Evolutionary conservation across 1,139 yeast genomes (phyloP), one percentile per base, ranked within the genome.

Genomic region (Nakaseomyces kungkrabaensis): DNA sequence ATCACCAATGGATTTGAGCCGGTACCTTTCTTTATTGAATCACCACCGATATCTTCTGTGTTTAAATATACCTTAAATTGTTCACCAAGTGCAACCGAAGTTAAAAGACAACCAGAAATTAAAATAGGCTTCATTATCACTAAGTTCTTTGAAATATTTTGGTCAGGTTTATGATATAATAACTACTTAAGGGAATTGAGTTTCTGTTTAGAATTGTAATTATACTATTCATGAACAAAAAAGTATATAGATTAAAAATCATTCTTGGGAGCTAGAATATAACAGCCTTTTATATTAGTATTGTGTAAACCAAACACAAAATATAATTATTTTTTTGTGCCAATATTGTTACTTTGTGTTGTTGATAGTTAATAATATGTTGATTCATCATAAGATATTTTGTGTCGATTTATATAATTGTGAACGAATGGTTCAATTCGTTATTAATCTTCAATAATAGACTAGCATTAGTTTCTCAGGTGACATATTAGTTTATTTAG

Each of bases 31-130:
- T 13, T 34, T 24, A 53, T 48, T 11, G 59, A 55, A 32, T 56
- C 60, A 36, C 57, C 57, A 10, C 59, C 58, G 6, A 57, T n/a
- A 43, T 58, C 57, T 31, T 58, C 57, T 17, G 60, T 56, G 26
- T 51, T 48, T 44, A 59, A 47, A 27, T 45, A 50, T 7, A 53
- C 46, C 13, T 54, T 54, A 11, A 52, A 44, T 29, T 52, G 48
- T 45, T 55, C 56, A 26, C 57, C 54, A 22, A 44, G 36, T 10
- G 52, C 40, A 36, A 42, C 27, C 3, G 51, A 46, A 10, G 36
- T 31, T 32, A 51, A 10, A 25, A 50, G 34, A 25, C 36, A 13
- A 13, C 34, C 24, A 27, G 43, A 36, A 29, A 51, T 22, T 33
- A 55, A 27, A 48, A 50, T 53, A 17, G 48, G 49, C 50, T 50